Evolutionary conservation across 2,329 filamentous ascomycete genomes (phyloP).

Genomic region (Tothia fuscella): DNA sequence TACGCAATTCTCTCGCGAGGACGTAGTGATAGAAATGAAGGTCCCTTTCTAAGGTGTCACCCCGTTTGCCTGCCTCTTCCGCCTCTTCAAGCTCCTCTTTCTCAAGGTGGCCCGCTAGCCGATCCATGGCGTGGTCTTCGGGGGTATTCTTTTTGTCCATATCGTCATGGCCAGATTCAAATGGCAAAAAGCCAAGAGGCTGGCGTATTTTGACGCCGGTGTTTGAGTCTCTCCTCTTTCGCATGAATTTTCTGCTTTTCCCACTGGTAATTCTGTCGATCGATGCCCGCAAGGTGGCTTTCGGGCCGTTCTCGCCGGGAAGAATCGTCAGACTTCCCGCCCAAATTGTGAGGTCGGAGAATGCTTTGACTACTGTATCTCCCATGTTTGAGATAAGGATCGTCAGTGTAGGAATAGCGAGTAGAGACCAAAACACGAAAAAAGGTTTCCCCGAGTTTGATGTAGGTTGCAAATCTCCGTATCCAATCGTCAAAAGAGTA

Average conservation of each 20-base stretch:
- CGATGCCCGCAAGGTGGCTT: constrained; percentile 22
- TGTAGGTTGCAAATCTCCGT: constrained; percentile 36
- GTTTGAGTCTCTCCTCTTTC: neutral
- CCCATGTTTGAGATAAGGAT: constrained; percentile 44
- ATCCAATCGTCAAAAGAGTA: constrained; percentile 42
- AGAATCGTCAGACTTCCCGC: constrained; percentile 43
- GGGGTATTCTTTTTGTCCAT: constrained; percentile 6
- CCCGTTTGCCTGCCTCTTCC: constrained; percentile 27
- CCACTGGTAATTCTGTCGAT: constrained; percentile 13
- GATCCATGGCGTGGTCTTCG: constrained; percentile 17
- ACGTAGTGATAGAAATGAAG: constrained; percentile 41
- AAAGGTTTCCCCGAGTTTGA: constrained; percentile 42
- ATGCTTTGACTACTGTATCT: constrained; percentile 41
- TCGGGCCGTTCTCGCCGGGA: constrained; percentile 35
- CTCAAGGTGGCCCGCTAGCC: constrained; percentile 28
- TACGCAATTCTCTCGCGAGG: constrained; percentile 31
- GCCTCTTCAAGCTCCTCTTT: constrained; percentile 30
- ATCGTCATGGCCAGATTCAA: neutral
- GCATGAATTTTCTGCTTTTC: neutral
- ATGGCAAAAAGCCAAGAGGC: constrained; percentile 1
- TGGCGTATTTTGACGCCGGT: neutral
- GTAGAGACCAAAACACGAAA: constrained; percentile 45
- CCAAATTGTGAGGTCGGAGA: constrained; percentile 45
- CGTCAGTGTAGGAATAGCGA: constrained; percentile 43
- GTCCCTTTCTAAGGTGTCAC: constrained; percentile 34